Conservation (phyloP, 225 moss, liverwort and hornwort species). For the Pseudoscleropodium purum region DNA sequence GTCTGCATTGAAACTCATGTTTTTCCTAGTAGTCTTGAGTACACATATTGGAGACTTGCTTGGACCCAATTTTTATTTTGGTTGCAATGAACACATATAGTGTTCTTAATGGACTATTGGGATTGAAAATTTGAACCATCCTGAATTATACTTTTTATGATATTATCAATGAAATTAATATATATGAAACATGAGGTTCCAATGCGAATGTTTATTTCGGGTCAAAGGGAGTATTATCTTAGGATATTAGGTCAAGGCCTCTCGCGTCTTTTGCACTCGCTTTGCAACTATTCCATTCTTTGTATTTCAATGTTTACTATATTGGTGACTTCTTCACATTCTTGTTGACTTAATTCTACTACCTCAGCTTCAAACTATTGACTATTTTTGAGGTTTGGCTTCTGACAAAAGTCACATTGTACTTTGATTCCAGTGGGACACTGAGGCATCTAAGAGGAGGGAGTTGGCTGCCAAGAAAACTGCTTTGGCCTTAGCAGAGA, state of each 20-base stretch:
- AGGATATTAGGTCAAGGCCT: neutral
- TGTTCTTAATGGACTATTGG: neutral
- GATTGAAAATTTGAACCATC: neutral
- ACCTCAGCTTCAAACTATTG: neutral
- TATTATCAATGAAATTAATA: neutral
- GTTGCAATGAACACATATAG: neutral
- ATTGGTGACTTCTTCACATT: neutral
- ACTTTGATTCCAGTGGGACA: conserved; percentile 60
- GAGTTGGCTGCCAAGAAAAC: conserved; percentile 94
- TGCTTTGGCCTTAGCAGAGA: conserved; percentile 86
- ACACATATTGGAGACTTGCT: neutral
- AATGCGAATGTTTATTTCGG: neutral
- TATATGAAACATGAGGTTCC: neutral
- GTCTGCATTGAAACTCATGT: neutral
- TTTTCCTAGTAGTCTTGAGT: neutral
- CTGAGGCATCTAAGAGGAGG: conserved; percentile 85
- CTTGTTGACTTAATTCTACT: neutral
- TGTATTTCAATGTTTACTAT: neutral
- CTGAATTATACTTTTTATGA: neutral
- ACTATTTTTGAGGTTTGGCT: neutral
- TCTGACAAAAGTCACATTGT: neutral
- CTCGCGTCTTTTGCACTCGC: neutral
- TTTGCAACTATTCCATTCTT: neutral
- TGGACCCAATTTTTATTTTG: neutral
- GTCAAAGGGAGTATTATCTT: neutral